Evolutionary conservation across 2,329 filamentous ascomycete genomes (phyloP), one percentile per base, ranked within the genome.

Genomic region (Colletotrichum phormii): DNA sequence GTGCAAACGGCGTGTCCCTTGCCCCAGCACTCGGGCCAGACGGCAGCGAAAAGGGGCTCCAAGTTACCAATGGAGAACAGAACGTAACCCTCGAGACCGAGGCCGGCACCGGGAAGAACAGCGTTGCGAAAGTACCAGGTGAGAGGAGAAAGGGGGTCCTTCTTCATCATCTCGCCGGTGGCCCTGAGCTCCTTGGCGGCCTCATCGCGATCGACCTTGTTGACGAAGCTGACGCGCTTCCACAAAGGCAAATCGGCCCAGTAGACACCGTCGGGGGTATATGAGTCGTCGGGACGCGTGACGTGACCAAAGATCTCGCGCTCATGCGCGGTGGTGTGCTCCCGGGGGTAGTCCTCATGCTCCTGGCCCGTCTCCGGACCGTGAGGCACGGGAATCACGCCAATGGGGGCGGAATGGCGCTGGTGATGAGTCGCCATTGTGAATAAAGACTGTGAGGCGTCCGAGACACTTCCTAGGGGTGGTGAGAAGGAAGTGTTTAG

Each of bases 31-130:
- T 84, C 77, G 1, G 91, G 89, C 89, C 96, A 98, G 6, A 91
- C 90, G 42, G 90, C 88, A 74, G 90, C 83, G 80, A 98, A 96
- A 12, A 98, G 88, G 5, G 95, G 94, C 79, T 93, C 91, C 75
- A 98, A 86, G 83, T 98, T 98, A 71, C 96, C 96, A 77, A 98
- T 98, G 75, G 95, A 98, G 88, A 98, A 98, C 24, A 98, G 89
- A 54, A 98, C 95, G 80, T 98, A 98, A 78, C 95, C 96, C 88
- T 98, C 96, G 33, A 98, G 89, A 80, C 95, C 93, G 64, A 98
- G 90, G 81, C 96, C 96, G 76, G 95, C 95, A 83, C 96, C 96
- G 62, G 96, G 96, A 71, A 98, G 91, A 66, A 98, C 93, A 84
- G 95, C 96, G 81, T 97, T 97, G 79, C 91, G 90, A 81, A 97